A percentile compares a stretch with the other conserved stretches of the same genome.
Evolutionary conservation across 805 yeast species (phyloP).

Genomic region (Komagataella pastoris): DNA sequence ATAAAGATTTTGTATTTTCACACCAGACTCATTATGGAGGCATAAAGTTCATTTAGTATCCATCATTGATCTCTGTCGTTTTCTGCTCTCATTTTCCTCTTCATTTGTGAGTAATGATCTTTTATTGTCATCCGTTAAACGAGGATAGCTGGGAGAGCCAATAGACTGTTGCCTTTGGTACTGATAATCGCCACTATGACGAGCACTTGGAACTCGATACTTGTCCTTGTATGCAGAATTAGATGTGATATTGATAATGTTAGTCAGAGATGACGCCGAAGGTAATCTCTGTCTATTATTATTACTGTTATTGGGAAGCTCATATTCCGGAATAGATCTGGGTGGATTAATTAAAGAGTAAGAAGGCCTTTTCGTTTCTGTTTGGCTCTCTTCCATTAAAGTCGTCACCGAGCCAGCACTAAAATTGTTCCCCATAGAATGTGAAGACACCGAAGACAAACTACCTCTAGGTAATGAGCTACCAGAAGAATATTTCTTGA

Average conservation of each 20-base stretch:
- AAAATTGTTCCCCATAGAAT: background rate
- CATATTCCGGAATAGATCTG: constrained; percentile 10
- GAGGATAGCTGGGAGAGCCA: background rate
- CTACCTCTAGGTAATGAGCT: background rate
- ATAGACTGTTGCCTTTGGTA: background rate
- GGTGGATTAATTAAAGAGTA: constrained; percentile 16
- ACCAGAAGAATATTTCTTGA: background rate
- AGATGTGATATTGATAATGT: background rate
- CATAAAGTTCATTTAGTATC: background rate
- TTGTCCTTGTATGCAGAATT: background rate
- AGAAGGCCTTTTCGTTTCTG: constrained; percentile 1
- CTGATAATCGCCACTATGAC: background rate
- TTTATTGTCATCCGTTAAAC: background rate
- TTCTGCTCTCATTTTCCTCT: background rate
- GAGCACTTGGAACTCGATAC: background rate
- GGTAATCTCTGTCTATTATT: background rate
- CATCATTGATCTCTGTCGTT: background rate
- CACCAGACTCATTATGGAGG: background rate
- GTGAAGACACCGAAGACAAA: background rate
- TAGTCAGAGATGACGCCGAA: background rate
- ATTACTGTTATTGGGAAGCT: background rate
- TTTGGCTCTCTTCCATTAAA: constrained; percentile 50
- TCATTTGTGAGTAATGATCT: background rate
- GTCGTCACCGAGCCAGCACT: constrained; percentile 33
- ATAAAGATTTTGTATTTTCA: background rate